phyloP scores from a whole-genome alignment of 2,329 filamentous ascomycete genomes.

The Exophiala lecanii-corni region DNA sequence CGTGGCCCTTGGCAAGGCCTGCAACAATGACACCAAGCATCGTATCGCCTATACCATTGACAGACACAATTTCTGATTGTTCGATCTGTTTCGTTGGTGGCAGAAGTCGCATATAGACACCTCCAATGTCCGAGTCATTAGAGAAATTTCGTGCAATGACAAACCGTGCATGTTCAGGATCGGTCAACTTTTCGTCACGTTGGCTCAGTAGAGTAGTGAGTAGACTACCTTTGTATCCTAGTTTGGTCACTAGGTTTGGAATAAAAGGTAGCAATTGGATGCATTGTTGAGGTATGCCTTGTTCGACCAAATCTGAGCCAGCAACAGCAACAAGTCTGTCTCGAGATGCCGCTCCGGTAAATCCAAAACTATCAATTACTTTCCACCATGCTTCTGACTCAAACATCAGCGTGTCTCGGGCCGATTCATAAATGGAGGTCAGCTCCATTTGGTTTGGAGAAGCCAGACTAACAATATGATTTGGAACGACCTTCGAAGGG shows the following conservation, averaged over 20 bases:
- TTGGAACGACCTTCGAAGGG: conserved; percentile 50
- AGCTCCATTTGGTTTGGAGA: conserved; percentile 84
- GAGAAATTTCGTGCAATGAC: conserved; percentile 62
- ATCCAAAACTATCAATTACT: conserved; percentile 72
- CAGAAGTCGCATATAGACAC: conserved; percentile 78
- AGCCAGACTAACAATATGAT: conserved; percentile 64
- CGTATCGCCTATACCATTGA: conserved; percentile 93
- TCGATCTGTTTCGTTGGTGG: conserved; percentile 60
- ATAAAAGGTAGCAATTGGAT: conserved; percentile 86
- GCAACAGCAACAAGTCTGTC: conserved; percentile 69
- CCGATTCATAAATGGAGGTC: conserved; percentile 68
- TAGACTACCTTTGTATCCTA: conserved; percentile 71
- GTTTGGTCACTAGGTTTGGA: conserved; percentile 76
- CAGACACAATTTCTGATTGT: conserved; percentile 67
- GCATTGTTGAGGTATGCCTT: conserved; percentile 75
- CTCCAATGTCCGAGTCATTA: conserved; percentile 61
- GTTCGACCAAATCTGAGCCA: conserved; percentile 62
- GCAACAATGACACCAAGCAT: conserved; percentile 83
- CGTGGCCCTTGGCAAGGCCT: conserved; percentile 59
- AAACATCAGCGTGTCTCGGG: conserved; percentile 62
- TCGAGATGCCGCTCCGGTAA: conserved; percentile 63
- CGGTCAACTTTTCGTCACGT: conserved; percentile 63
- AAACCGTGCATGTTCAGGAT: conserved; percentile 60
- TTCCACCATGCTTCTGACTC: conserved; percentile 71
- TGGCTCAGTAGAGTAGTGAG: conserved; percentile 65